A percentile compares a stretch with the other conserved stretches of the same genome.
These are phyloP conservation scores for Beauveria australis DNA, from an alignment of 2,329 filamentous ascomycete genomes.

Conservation along the genomic window DNA sequence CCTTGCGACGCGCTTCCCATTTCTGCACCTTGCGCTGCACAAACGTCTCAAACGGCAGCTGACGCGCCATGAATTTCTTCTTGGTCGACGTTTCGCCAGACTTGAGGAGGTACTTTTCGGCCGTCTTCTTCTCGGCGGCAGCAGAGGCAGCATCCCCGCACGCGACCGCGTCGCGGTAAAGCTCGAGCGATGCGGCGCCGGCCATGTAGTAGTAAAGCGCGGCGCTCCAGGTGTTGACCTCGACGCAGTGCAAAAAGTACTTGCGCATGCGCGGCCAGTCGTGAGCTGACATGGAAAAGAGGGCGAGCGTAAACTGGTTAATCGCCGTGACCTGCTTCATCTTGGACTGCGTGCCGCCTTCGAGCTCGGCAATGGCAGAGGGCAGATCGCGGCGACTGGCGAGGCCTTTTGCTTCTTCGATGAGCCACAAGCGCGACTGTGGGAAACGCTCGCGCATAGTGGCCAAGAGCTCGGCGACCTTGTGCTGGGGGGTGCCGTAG, in stretches of 20 bases:
- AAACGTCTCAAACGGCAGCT: conserved; percentile 84
- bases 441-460: conserved; percentile 75
- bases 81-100: conserved; percentile 69
- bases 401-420: conserved; percentile 77
- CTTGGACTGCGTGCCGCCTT: conserved; percentile 51
- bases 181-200: conserved; percentile 67
- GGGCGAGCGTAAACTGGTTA: conserved; percentile 73
- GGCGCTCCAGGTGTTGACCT: conserved; percentile 86
- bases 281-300: conserved; percentile 72
- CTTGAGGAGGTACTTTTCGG: conserved; percentile 62
- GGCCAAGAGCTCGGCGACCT: conserved; percentile 57
- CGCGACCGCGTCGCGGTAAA: conserved; percentile 58
- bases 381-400: conserved; percentile 59
- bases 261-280: conserved; percentile 66
- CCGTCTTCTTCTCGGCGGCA: conserved; percentile 49
- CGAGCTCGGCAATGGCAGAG: conserved; percentile 59
- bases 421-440: conserved; percentile 72
- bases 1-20: conserved; percentile 72
- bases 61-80: conserved; percentile 82
- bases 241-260: conserved; percentile 65
- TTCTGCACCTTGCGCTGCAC: conserved; percentile 76
- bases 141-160: conserved; percentile 36
- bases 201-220: conserved; percentile 85
- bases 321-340: conserved; percentile 86
- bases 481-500: conserved; percentile 63